Percentiles rank a stretch among this genome's conserved stretches.
These are phyloP conservation scores for Rubroboletus pulcherrimus DNA, from an alignment of 768 basidiomycete species.

Conservation along the genomic window DNA sequence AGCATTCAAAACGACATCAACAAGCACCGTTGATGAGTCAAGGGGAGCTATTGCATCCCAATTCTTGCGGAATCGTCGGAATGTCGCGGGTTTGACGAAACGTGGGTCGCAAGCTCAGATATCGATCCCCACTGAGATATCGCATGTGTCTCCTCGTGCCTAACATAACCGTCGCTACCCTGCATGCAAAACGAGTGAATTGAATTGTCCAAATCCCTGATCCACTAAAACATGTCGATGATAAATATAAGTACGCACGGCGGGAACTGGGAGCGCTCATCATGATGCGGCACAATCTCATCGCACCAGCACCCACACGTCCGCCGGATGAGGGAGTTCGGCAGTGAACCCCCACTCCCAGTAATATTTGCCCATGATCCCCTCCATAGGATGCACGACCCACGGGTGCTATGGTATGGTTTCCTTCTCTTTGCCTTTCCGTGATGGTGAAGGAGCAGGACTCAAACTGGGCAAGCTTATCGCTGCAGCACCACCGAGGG, in stretches of 20 bases:
- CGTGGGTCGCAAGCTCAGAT: background rate
- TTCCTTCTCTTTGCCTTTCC: slow-evolving; percentile 49
- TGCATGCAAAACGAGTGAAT: slow-evolving; percentile 15
- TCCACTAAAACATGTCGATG: slow-evolving; percentile 17
- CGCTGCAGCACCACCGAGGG: slow-evolving; percentile 25
- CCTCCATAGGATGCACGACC: background rate
- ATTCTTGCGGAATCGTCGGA: slow-evolving; percentile 13
- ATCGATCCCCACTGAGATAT: background rate
- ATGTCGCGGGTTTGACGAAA: background rate
- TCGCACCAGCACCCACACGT: slow-evolving; percentile 6
- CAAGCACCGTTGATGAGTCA: background rate
- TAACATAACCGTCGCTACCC: background rate
- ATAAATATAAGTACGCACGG: slow-evolving; percentile 9
- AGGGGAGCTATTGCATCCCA: background rate
- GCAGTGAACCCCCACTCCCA: background rate
- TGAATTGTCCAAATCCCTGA: slow-evolving; percentile 12
- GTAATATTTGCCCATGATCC: background rate
- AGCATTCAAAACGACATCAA: background rate
- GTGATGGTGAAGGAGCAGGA: slow-evolving; percentile 34
- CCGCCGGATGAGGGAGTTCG: background rate
- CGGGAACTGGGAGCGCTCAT: slow-evolving; percentile 1
- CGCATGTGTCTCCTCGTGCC: background rate
- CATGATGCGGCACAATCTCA: slow-evolving; percentile 1
- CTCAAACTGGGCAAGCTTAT: slow-evolving; percentile 40
- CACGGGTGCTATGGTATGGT: slow-evolving; percentile 9